These are phyloP conservation scores for Alternaria brassicae DNA, from an alignment of 2,329 filamentous ascomycete genomes.

Conservation along the genomic window DNA sequence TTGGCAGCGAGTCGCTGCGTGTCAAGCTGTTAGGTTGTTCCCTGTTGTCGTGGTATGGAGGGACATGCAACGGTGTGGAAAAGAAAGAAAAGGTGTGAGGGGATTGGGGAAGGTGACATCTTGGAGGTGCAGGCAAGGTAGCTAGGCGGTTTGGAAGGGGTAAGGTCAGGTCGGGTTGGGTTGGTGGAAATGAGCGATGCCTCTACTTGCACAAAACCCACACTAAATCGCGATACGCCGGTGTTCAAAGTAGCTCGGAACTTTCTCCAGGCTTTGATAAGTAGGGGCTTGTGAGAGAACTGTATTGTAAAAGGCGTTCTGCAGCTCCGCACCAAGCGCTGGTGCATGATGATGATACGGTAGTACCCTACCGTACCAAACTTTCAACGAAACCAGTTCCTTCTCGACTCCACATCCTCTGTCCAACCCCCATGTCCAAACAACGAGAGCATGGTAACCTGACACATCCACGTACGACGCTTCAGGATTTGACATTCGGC, in stretches of 20 bases:
- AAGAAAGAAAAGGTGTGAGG: not conserved
- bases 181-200: not conserved
- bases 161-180: not conserved
- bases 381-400: not conserved
- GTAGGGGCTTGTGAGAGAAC: not conserved
- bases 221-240: too few relatives aligned
- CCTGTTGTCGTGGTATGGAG: slow-evolving; percentile 6
- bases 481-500: not conserved
- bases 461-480: not conserved
- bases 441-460: not conserved
- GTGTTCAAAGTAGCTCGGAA: not conserved
- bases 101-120: not conserved
- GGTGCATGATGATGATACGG: not conserved
- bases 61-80: slow-evolving; percentile 2
- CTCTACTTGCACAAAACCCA: too few relatives aligned
- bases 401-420: not conserved
- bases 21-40: slow-evolving; percentile 5
- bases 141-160: not conserved
- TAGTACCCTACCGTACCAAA: too few relatives aligned
- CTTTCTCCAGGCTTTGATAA: not conserved
- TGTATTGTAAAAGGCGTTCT: not conserved
- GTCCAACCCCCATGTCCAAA: not conserved
- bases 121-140: not conserved
- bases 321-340: slow-evolving; percentile 1
- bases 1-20: slow-evolving; percentile 5